Base-by-base conservation (phyloP, 805 yeast genomes). In the Kuraishia capsulata region DNA sequence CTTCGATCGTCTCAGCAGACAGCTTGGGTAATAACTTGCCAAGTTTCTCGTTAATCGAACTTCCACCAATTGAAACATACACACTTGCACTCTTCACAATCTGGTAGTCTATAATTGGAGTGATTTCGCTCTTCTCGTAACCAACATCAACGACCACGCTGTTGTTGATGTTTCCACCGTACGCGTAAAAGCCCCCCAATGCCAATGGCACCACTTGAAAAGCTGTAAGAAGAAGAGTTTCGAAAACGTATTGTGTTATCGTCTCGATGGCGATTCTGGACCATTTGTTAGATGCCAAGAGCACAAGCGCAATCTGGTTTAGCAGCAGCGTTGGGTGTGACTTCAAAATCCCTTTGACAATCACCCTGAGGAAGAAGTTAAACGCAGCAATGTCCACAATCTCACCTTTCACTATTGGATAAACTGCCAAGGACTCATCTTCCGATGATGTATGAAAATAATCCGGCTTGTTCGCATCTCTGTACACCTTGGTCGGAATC, bases 131-230 rank as follows among this genome's bases (percentile, higher is more conserved):
- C 47, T 80, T 74, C 19, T 78, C 74, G 44, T 65, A 64, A 16
- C 97, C 97, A 35, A 90, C 69, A 56, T 90, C 95, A 31, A 90
- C 75, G 14, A 90, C 82, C 28, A 82, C 62, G 1, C 88, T 71
- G 43, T 78, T 82, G 30, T 78, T 71, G 9, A 77, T 61, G 5
- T 65, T 54, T 4, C 86, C 84, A 4, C 86, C 84, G 54, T 80
- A 69, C 0, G 96, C 90, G 57, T 77, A 88, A 14, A 83, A 65
- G 1, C 87, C 63, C 5, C 86, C 82, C 29, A 87, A 60, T 1
- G 88, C 65, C 17, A 71, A 62, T 33, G 94, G 88, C 29, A 84
- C 52, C 5, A 87, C 56, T 34, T 86, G 69, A 44, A 89, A 75
- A 0, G 83, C 90, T 9, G 82, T 78, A 37, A 87, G 65, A 39